Conservation (phyloP, 208 protist genomes). For the Wallacemonas sp. region DNA sequence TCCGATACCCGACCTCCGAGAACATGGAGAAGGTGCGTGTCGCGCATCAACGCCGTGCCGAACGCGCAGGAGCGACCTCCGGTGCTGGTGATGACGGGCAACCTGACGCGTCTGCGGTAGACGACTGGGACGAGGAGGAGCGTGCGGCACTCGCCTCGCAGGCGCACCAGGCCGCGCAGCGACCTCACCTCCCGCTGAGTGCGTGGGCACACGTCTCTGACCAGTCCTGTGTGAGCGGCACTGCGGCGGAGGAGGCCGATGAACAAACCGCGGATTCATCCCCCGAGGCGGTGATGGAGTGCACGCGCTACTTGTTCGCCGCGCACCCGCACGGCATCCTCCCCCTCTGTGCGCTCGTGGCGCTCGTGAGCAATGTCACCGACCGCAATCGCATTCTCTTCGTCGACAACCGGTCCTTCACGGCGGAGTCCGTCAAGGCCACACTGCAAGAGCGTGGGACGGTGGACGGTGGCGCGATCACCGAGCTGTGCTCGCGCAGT, state of each 20-base stretch:
- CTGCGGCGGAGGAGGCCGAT: not conserved
- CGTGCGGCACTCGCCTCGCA: not conserved
- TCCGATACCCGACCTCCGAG: slow-evolving; percentile 14
- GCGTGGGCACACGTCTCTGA: not conserved
- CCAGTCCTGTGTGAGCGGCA: not conserved
- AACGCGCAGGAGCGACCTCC: not conserved
- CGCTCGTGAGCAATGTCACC: slow-evolving; percentile 30
- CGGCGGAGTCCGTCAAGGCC: not conserved
- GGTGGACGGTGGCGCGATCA: too few species aligned
- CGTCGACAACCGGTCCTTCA: slow-evolving; percentile 20
- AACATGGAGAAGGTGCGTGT: not conserved
- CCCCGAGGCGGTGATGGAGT: slow-evolving; percentile 14
- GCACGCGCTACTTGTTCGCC: slow-evolving; percentile 48
- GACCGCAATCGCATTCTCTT: slow-evolving; percentile 26
- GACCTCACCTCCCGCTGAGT: not conserved
- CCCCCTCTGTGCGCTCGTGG: slow-evolving; percentile 37
- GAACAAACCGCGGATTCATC: not conserved
- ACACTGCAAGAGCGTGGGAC: too few species aligned
- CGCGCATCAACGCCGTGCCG: not conserved
- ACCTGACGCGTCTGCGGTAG: too few species aligned
- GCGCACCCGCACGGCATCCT: slow-evolving; percentile 60
- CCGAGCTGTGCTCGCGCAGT: too few species aligned
- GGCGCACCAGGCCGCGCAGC: not conserved
- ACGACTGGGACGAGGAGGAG: slow-evolving; percentile 28
- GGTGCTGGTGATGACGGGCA: too few species aligned